Conservation (phyloP, 75 land plant species). For the Larix kaempferi region DNA sequence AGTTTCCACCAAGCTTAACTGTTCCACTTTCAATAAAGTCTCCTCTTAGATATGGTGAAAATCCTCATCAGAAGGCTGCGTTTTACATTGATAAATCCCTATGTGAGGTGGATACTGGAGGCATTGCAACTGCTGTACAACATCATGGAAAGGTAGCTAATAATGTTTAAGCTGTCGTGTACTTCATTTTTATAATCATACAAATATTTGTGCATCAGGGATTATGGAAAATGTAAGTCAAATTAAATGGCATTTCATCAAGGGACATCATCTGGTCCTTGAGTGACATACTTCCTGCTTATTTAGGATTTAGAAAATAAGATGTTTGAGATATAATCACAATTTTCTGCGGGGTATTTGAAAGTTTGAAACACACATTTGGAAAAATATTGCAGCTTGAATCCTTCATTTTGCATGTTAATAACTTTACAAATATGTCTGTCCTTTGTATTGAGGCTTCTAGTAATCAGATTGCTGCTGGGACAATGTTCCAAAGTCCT, state of each 20-base stretch:
- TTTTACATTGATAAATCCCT: slow-evolving; percentile 88
- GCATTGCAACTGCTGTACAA: slow-evolving; percentile 94
- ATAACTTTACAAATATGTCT: too few species aligned
- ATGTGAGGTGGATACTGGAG: slow-evolving; percentile 75
- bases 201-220: neutral
- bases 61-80: slow-evolving; percentile 98
- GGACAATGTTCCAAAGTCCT: too few species aligned
- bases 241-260: neutral
- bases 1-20: slow-evolving; percentile 75
- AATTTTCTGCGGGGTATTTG: too few species aligned
- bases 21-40: slow-evolving; percentile 62
- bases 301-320: too few species aligned
- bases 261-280: neutral
- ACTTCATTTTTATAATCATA: neutral
- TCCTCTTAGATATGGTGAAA: slow-evolving; percentile 94
- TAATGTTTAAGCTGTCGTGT: neutral
- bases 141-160: slow-evolving; percentile 94
- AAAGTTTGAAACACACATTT: too few species aligned
- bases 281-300: neutral
- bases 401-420: too few species aligned
- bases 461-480: too few species aligned
- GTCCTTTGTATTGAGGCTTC: too few species aligned
- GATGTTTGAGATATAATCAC: too few species aligned
- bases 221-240: neutral
- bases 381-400: too few species aligned